Conservation (phyloP, 2,329 filamentous ascomycete genomes). For the Pochonia chlamydosporia region DNA sequence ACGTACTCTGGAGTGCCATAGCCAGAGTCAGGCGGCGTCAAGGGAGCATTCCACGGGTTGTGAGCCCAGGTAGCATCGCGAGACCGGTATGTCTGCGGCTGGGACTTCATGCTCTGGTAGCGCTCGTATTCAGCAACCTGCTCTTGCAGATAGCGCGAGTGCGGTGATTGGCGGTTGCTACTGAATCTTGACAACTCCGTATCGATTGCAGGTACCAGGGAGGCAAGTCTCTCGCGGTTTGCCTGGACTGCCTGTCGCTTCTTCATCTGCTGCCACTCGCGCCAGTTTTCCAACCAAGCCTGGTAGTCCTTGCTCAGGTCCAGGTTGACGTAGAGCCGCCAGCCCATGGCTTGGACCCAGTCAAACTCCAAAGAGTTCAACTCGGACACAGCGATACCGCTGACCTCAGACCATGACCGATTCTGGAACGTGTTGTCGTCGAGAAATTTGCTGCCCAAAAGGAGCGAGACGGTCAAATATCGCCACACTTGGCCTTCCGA, state of each 20-base stretch:
- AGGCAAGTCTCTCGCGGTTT: constrained; percentile 43
- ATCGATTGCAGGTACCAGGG: constrained; percentile 43
- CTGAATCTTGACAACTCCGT: constrained; percentile 33
- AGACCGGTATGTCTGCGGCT: constrained; percentile 33
- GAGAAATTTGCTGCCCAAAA: constrained; percentile 90
- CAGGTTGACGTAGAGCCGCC: constrained; percentile 82
- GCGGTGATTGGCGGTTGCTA: constrained; percentile 30
- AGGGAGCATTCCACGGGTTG: constrained; percentile 41
- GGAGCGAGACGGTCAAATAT: constrained; percentile 75
- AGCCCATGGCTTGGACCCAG: constrained; percentile 78
- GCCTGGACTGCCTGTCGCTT: constrained; percentile 45
- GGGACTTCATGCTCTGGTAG: constrained; percentile 38
- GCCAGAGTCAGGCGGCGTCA: constrained; percentile 56
- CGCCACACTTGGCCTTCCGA: constrained; percentile 75
- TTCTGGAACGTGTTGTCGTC: constrained; percentile 98
- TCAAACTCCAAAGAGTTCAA: constrained; percentile 82
- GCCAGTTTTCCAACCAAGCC: constrained; percentile 57
- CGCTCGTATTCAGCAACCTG: constrained; percentile 50
- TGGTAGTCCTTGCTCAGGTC: constrained; percentile 67
- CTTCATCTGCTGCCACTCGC: constrained; percentile 50
- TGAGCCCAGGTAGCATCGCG: constrained; percentile 40
- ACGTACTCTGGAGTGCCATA: constrained; percentile 56
- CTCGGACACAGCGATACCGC: constrained; percentile 77
- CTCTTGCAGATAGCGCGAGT: constrained; percentile 46
- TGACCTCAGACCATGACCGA: constrained; percentile 93